Percentiles rank a stretch among this genome's conserved stretches.
These are phyloP conservation scores for Cladophialophora immunda DNA, from an alignment of 2,329 filamentous ascomycete genomes.

Conservation along the genomic window DNA sequence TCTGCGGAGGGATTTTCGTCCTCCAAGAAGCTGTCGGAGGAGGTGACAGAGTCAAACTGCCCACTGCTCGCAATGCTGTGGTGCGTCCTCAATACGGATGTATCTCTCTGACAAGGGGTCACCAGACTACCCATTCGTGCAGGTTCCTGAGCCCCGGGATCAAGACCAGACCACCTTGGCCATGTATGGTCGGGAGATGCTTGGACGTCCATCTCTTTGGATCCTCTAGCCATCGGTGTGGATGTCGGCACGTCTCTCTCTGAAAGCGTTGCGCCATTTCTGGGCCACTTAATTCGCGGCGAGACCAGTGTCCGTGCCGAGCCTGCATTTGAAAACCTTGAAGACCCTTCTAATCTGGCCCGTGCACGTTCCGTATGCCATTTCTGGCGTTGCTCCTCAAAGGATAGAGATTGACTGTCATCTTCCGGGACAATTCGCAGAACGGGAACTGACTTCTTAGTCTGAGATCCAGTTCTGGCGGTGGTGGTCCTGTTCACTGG, in stretches of 20 bases:
- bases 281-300: conserved; percentile 4
- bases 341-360: conserved; percentile 30
- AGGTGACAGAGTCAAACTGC: conserved; percentile 37
- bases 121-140: conserved; percentile 10
- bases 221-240: conserved; percentile 11
- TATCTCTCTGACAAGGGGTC: not conserved
- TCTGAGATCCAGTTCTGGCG: not conserved
- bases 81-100: conserved; percentile 9
- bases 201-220: not conserved
- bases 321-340: conserved; percentile 36
- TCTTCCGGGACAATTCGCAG: conserved; percentile 18
- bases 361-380: conserved; percentile 37
- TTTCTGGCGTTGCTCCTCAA: conserved; percentile 32
- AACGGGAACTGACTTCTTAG: conserved; percentile 13
- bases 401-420: conserved; percentile 17
- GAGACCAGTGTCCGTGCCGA: conserved; percentile 20
- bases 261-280: not conserved
- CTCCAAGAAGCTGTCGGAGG: conserved; percentile 32
- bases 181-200: conserved; percentile 25
- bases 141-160: conserved; percentile 13
- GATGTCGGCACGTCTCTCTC: not conserved
- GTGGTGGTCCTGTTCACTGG: conserved; percentile 21
- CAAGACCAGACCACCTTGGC: conserved; percentile 29
- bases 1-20: conserved; percentile 41
- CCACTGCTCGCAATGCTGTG: conserved; percentile 30